Conservation (phyloP, 805 yeast species). For the Candida palmyrensis region DNA sequence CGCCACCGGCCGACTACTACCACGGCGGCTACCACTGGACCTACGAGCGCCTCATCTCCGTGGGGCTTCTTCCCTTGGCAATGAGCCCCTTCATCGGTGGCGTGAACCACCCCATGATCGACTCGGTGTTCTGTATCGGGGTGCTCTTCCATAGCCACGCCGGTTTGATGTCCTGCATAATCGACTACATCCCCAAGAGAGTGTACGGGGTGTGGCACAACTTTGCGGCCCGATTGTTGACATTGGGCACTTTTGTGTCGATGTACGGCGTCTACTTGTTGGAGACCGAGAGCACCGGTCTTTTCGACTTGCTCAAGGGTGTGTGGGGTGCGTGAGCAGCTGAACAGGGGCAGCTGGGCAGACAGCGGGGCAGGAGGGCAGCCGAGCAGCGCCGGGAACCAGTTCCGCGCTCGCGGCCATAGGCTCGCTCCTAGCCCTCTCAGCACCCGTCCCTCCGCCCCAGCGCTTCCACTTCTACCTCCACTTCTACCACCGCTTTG, state of each 20-base stretch:
- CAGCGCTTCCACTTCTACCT: too few relatives aligned
- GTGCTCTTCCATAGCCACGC: slow-evolving; percentile 74
- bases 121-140: slow-evolving; percentile 62
- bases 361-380: not conserved
- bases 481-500: too few relatives aligned
- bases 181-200: slow-evolving; percentile 86
- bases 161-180: slow-evolving; percentile 88
- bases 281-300: slow-evolving; percentile 76
- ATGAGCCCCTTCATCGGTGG: slow-evolving; percentile 76
- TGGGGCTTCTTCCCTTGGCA: slow-evolving; percentile 71
- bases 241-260: slow-evolving; percentile 65
- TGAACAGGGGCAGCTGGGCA: not conserved
- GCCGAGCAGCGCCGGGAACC: not conserved
- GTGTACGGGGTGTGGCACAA: slow-evolving; percentile 76
- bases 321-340: slow-evolving; percentile 54
- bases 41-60: slow-evolving; percentile 70
- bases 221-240: slow-evolving; percentile 61
- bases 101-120: slow-evolving; percentile 61
- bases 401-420: not conserved
- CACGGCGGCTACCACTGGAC: slow-evolving; percentile 95
- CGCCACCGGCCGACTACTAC: slow-evolving; percentile 55
- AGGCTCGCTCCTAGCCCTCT: too few relatives aligned
- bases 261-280: slow-evolving; percentile 78
- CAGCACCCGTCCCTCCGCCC: too few relatives aligned
- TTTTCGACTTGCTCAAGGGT: slow-evolving; percentile 56